Percentiles rank a stretch among this genome's conserved stretches.
Evolutionary conservation across 305 asterid genomes (phyloP).

Genomic region (Plantago lanceolata): DNA sequence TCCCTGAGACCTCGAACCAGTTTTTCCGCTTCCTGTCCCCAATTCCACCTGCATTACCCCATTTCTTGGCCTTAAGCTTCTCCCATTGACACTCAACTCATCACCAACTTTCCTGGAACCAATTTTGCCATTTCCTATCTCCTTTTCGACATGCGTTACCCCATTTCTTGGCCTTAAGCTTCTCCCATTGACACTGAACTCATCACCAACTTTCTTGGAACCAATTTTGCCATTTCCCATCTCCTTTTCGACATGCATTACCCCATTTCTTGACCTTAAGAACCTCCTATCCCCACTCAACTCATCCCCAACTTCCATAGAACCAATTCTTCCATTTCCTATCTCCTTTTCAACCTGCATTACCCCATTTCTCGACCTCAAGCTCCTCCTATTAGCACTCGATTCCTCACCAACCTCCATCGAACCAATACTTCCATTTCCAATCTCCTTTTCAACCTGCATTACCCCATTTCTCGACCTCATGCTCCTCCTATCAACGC

Average conservation of each 20-base stretch:
- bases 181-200: conserved; percentile 11
- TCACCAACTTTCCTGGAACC: not conserved
- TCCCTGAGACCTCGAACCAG: too few relatives aligned
- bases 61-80: too few relatives aligned
- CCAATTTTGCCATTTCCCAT: conserved; percentile 13
- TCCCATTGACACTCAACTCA: too few relatives aligned
- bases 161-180: conserved; percentile 19
- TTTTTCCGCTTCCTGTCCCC: not conserved
- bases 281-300: not conserved
- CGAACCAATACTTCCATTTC: too few relatives aligned
- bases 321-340: conserved; percentile 12
- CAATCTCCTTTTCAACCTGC: not conserved
- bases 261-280: conserved; percentile 5
- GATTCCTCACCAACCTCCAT: not conserved
- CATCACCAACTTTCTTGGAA: conserved; percentile 9
- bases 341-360: not conserved
- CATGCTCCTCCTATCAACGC: too few relatives aligned
- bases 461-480: too few relatives aligned
- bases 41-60: too few relatives aligned
- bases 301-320: not conserved
- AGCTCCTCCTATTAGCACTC: not conserved
- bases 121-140: not conserved
- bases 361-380: not conserved
- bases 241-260: conserved; percentile 25
- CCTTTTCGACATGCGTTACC: conserved; percentile 6